phyloP scores from a whole-genome alignment of 768 basidiomycete genomes.

The Lentinus tigrinus region DNA sequence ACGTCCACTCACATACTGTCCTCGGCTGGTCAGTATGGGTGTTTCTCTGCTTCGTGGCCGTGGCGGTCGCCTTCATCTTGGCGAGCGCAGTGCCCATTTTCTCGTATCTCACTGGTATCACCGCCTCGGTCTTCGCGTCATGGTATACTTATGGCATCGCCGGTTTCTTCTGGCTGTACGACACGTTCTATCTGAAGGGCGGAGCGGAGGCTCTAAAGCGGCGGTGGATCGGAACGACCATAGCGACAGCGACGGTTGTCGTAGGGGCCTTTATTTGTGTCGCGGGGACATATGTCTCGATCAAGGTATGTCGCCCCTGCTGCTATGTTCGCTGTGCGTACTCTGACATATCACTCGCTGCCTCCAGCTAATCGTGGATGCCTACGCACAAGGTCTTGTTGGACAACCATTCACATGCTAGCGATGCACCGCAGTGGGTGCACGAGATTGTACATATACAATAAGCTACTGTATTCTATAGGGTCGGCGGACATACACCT shows the following conservation, averaged over 20 bases:
- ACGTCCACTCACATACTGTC: slow-evolving; percentile 50
- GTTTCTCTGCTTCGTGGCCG: slow-evolving; percentile 39
- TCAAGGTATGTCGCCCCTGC: slow-evolving; percentile 37
- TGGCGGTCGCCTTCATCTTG: slow-evolving; percentile 44
- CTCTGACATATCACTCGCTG: background rate
- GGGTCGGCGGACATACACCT: too few relatives aligned
- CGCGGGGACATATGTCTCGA: slow-evolving; percentile 51
- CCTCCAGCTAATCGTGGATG: slow-evolving; percentile 43
- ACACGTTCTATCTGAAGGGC: slow-evolving; percentile 43
- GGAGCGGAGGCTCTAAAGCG: slow-evolving; percentile 28
- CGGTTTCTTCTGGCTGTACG: slow-evolving; percentile 54
- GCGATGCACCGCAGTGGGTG: too few relatives aligned
- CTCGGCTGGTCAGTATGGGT: slow-evolving; percentile 51
- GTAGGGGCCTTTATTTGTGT: slow-evolving; percentile 53
- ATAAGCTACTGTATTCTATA: too few relatives aligned
- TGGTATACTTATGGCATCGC: slow-evolving; percentile 59
- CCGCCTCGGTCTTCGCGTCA: slow-evolving; percentile 52
- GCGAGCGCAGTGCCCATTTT: slow-evolving; percentile 54
- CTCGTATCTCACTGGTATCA: slow-evolving; percentile 51
- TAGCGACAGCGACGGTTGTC: slow-evolving; percentile 44
- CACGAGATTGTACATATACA: too few relatives aligned
- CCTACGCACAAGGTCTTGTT: slow-evolving; percentile 41
- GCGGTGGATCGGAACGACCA: slow-evolving; percentile 32
- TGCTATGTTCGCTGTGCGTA: background rate
- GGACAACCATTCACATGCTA: slow-evolving; percentile 50